Evolutionary conservation across 2,329 filamentous ascomycete genomes (phyloP), one percentile per base, ranked within the genome.

Genomic region (Elsinoe arachidis): DNA sequence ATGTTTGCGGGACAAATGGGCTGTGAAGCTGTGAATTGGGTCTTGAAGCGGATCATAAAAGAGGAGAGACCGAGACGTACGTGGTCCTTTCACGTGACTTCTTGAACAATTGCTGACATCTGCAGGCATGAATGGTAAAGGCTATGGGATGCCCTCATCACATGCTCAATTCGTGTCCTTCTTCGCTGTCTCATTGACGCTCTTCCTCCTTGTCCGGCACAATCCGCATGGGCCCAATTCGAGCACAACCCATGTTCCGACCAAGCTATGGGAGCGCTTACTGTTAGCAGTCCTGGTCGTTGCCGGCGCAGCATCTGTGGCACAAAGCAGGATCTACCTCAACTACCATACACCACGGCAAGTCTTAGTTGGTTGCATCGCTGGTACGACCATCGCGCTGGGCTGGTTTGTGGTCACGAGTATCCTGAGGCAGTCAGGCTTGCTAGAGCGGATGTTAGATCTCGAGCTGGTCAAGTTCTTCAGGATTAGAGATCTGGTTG

Each of bases 101-200:
- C 23, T 43, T 17, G 11, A 5, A 21, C 17, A 10, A 21, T 47
- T 21, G 46, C 56, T 61, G 33, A 17, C 19, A 38, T 12, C 15
- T 52, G 21, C 63, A 84, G 81, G 82, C 72, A 83, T 85, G 77
- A 84, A 91, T 67, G 82, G 90, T 57, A 95, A 95, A 72, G 93
- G 93, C 62, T 99, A 99, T 69, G 95, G 93, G 65, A 99, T 99
- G 95, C 93, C 93, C 10, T 85, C 82, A 6, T 96, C 91, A 37
- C 93, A 99, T 74, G 88, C 93, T 7, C 93, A 99, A 75, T 99
- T 96, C 70, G 87, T 92, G 60, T 81, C 87, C 57, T 99, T 90
- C 77, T 97, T 96, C 80, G 86, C 89, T 58, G 75, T 95, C 58
- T 93, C 88, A 61, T 75, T 97, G 59, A 78, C 83, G 21, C 77